Base-by-base conservation (phyloP, 1,284 basidiomycete species). In the Golubevia pallescens region DNA sequence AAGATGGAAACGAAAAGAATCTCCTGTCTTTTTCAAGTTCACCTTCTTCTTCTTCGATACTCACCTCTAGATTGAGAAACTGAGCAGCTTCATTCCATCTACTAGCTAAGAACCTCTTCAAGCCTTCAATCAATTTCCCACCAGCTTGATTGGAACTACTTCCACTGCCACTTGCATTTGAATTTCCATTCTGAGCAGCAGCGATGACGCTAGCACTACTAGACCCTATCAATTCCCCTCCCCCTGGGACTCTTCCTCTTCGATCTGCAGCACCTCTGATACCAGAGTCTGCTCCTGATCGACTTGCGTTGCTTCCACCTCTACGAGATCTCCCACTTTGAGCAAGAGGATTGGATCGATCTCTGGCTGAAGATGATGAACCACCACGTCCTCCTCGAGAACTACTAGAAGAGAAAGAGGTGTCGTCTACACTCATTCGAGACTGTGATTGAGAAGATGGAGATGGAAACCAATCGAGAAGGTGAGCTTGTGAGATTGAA, bases 21-120 rank as follows among this genome's bases (percentile, higher is more conserved):
- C 28, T 28, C 28, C 28, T 28, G 28, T 28, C 28, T 28, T 28
- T 28, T 28, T 28, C 28, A 28, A 28, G 28, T 28, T 28, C 28
- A 28, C 28, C 28, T 28, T 28, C n/a, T 42, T 2, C 2, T 51
- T 16, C 21, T 59, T 28, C 28, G 42, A 16, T 62, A 66, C 61
- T 57, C 65, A 78, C 69, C 59, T 84, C 92, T 61, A 94, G 90
- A 80, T 94, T 93, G 60, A 94, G 88, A 82, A 91, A 93, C 71
- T 88, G 89, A 2, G 87, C 85, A 34, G 68, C 62, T 1, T 65
- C 63, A 48, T 76, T 74, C 77, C 77, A 81, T 6, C 79, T 62
- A 28, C 71, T 71, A 48, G 66, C 65, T 60, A 81, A 65, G 74
- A 80, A 81, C 34, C 69, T 68, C 61, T 69, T 74, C 64, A 81